Conservation (phyloP, 352 stramenopile species). For the Blastocystis sp. region DNA sequence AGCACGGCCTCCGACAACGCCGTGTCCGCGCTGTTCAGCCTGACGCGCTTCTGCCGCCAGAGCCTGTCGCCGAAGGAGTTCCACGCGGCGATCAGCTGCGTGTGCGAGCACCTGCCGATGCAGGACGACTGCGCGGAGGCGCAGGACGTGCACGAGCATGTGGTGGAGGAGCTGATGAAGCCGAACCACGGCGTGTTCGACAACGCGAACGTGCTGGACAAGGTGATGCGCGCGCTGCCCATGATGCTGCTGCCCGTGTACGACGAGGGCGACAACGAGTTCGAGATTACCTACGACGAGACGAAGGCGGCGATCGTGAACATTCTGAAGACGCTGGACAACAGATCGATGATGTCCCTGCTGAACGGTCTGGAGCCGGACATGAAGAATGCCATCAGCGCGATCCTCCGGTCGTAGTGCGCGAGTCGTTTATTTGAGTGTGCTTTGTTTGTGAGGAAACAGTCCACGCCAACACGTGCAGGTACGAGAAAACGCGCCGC, state of each 20-base stretch:
- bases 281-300: conserved; percentile 27
- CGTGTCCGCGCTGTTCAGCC: conserved; percentile 18
- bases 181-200: conserved; percentile 49
- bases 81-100: neutral
- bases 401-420: neutral
- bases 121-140: conserved; percentile 17
- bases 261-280: conserved; percentile 55
- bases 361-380: conserved; percentile 23
- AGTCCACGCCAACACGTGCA: conserved; percentile 1
- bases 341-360: neutral
- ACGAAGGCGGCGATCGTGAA: conserved; percentile 40
- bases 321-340: conserved; percentile 30
- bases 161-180: conserved; percentile 44
- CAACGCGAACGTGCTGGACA: neutral
- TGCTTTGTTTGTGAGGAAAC: neutral
- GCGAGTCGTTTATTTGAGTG: conserved; percentile 23
- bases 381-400: neutral
- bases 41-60: neutral
- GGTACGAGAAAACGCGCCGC: neutral
- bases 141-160: conserved; percentile 13
- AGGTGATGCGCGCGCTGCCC: conserved; percentile 10
- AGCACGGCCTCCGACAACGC: conserved; percentile 12
- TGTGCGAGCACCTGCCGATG: conserved; percentile 22
- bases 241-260: conserved; percentile 37
- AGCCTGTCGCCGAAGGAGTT: neutral